Percentiles rank a stretch among this genome's conserved stretches.
These are phyloP conservation scores for Pseudomonodictys pantanalensis DNA, from an alignment of 495 filamentous ascomycete species.

Conservation along the genomic window DNA sequence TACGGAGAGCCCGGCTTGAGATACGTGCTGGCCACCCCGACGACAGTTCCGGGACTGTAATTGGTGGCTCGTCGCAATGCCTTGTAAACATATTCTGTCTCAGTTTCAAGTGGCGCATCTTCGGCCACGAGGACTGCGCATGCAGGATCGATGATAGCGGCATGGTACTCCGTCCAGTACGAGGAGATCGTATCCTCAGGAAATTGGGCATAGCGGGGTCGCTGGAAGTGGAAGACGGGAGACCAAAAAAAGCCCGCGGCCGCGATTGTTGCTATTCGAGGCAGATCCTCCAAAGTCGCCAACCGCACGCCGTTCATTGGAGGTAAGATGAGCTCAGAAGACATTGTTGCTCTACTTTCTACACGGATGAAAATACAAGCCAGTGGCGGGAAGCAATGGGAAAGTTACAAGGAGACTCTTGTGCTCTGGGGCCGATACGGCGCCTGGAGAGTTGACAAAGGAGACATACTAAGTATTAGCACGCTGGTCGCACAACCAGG, in stretches of 20 bases:
- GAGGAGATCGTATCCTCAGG: conserved; percentile 25
- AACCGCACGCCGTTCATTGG: conserved; percentile 20
- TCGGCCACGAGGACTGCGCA: conserved; percentile 24
- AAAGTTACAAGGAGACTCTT: no score
- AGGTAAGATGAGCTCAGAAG: neutral
- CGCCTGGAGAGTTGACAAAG: no score
- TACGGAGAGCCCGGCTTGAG: conserved; percentile 11
- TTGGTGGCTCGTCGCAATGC: conserved; percentile 7
- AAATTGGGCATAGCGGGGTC: conserved; percentile 18
- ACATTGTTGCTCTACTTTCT: no score
- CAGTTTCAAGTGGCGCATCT: neutral
- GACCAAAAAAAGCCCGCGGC: conserved; percentile 30
- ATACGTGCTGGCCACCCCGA: conserved; percentile 1
- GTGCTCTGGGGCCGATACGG: no score
- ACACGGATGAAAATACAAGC: no score
- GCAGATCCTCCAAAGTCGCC: conserved; percentile 20
- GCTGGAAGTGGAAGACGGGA: conserved; percentile 28
- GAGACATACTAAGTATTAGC: no score
- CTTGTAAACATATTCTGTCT: conserved; percentile 6
- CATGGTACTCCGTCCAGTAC: conserved; percentile 20
- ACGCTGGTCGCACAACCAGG: no score
- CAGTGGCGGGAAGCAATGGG: no score
- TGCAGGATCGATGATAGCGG: conserved; percentile 14
- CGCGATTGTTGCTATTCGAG: conserved; percentile 26
- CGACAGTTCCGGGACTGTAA: neutral